phyloP scores from a whole-genome alignment of 805 yeast genomes.

The Yarrowia sp. region DNA sequence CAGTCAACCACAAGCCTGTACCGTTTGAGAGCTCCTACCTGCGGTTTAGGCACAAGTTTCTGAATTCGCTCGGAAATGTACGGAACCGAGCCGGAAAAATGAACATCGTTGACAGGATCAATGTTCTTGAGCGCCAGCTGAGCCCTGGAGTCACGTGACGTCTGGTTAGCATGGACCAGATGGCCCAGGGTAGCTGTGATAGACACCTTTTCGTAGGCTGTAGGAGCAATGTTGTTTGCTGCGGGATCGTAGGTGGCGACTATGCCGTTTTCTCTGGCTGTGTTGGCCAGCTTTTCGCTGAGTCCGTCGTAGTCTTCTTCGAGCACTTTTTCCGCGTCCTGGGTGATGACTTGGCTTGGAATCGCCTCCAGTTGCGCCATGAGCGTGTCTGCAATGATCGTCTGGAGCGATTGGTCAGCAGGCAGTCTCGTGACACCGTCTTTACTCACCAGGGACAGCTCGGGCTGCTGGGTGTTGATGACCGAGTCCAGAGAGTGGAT shows the following conservation, averaged over 20 bases:
- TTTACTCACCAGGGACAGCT: not conserved
- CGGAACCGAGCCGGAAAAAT: constrained; percentile 22
- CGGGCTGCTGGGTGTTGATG: not conserved
- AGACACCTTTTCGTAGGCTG: constrained; percentile 7
- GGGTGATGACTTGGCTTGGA: not conserved
- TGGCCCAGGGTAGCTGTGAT: constrained; percentile 11
- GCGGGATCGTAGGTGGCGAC: constrained; percentile 3
- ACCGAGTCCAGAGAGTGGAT: constrained; percentile 8
- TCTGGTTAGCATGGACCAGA: constrained; percentile 4
- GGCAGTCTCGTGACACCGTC: not conserved
- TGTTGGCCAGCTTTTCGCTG: not conserved
- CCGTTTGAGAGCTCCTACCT: too few relatives aligned
- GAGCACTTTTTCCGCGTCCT: not conserved
- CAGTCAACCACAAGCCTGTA: too few relatives aligned
- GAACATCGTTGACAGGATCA: not conserved
- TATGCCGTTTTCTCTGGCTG: not conserved
- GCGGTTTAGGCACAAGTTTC: too few relatives aligned
- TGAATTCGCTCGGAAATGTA: not conserved
- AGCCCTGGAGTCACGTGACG: not conserved
- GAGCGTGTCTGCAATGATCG: constrained; percentile 3
- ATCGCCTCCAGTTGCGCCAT: not conserved
- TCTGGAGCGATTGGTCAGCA: not conserved
- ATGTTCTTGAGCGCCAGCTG: not conserved
- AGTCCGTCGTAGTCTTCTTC: not conserved
- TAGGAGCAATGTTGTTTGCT: not conserved